Evolutionary conservation across 2,329 filamentous ascomycete genomes (phyloP).

Genomic region (Chaetothyriales sp.): DNA sequence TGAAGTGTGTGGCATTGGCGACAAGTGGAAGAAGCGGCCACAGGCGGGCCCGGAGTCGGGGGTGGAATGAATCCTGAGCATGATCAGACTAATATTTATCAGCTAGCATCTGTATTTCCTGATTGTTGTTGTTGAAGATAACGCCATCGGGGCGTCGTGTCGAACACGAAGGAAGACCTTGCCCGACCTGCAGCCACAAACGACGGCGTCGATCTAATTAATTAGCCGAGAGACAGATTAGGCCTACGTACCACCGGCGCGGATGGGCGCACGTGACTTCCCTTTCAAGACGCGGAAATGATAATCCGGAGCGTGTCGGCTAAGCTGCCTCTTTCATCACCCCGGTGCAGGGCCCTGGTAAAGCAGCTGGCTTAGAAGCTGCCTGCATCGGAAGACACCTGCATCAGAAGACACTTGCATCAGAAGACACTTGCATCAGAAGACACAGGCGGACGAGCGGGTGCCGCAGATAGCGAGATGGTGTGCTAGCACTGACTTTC

Average conservation of each 20-base stretch:
- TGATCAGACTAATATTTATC: too few species aligned
- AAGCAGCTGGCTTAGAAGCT: too few species aligned
- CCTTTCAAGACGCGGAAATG: not conserved
- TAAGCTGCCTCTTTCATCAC: not conserved
- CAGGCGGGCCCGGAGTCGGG: too few species aligned
- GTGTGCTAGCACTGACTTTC: not conserved
- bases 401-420: not conserved
- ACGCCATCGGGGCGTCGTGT: not conserved
- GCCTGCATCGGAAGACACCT: too few species aligned
- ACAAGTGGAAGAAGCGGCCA: too few species aligned
- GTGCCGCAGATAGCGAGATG: not conserved
- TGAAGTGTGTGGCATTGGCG: too few species aligned
- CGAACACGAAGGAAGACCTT: not conserved
- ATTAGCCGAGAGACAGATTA: too few species aligned
- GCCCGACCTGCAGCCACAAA: not conserved
- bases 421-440: not conserved
- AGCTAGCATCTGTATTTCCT: not conserved
- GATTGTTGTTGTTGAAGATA: not conserved
- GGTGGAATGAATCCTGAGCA: too few species aligned
- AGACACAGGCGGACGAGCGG: not conserved
- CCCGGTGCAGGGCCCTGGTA: too few species aligned
- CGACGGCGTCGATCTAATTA: not conserved
- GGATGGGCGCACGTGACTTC: not conserved
- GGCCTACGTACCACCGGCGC: too few species aligned
- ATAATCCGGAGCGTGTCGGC: not conserved